Percentiles rank a stretch among this genome's conserved stretches.
phyloP scores from a whole-genome alignment of 1,139 yeast genomes.

The Debaryomyces robertsiae region DNA sequence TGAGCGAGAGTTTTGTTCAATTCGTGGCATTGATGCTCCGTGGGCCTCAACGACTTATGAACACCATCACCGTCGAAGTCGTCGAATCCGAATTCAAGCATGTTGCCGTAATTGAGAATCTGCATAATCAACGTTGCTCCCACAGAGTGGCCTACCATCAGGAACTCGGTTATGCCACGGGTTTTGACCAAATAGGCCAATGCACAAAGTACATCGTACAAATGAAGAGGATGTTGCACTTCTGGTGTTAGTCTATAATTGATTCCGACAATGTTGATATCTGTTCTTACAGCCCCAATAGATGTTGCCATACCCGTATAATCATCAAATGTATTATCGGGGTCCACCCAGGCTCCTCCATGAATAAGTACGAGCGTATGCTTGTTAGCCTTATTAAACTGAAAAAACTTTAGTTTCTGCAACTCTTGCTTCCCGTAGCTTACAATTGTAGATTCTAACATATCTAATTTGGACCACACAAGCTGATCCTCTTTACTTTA shows the following conservation, averaged over 20 bases:
- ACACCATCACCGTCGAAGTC: background rate
- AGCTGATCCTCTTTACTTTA: background rate
- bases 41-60: background rate
- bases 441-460: slow-evolving; percentile 3
- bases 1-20: background rate
- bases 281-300: slow-evolving; percentile 13
- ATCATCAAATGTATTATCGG: slow-evolving; percentile 59
- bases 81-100: slow-evolving; percentile 20
- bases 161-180: slow-evolving; percentile 23
- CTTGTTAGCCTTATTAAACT: slow-evolving; percentile 15
- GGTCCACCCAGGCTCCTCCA: slow-evolving; percentile 92
- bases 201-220: slow-evolving; percentile 56
- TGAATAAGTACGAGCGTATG: slow-evolving; percentile 58
- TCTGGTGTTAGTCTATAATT: slow-evolving; percentile 74
- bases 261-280: slow-evolving; percentile 42
- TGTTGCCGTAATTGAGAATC: slow-evolving; percentile 34
- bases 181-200: slow-evolving; percentile 31
- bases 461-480: background rate
- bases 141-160: slow-evolving; percentile 75
- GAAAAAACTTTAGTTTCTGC: slow-evolving; percentile 27
- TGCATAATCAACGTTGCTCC: slow-evolving; percentile 77
- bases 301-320: slow-evolving; percentile 40
- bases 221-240: slow-evolving; percentile 63
- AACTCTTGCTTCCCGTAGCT: slow-evolving; percentile 28
- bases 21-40: background rate